These are phyloP conservation scores for Symbiotaphrina buchneri DNA, from an alignment of 495 filamentous ascomycete genomes.

Conservation along the genomic window DNA sequence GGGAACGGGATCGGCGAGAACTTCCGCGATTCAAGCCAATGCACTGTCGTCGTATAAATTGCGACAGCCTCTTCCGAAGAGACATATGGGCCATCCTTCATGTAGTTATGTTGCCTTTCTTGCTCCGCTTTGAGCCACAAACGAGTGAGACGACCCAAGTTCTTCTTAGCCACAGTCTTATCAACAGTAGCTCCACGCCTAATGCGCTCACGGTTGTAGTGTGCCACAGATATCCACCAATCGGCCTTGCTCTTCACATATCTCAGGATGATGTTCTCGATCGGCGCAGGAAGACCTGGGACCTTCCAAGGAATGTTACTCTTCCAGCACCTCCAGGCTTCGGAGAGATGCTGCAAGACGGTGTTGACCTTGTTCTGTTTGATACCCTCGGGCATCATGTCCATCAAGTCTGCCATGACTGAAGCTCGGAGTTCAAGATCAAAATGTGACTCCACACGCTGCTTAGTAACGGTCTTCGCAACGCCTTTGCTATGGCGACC, in stretches of 20 bases:
- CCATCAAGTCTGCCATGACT: constrained; percentile 97
- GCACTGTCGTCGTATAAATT: constrained; percentile 96
- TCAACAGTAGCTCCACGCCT: constrained; percentile 90
- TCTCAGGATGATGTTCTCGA: constrained; percentile 94
- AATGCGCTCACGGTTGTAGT: constrained; percentile 96
- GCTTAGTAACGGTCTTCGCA: constrained; percentile 97
- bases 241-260: constrained; percentile 99
- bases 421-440: constrained; percentile 94
- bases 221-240: constrained; percentile 98
- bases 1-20: constrained; percentile 98
- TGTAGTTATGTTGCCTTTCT: constrained; percentile 96
- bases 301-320: constrained; percentile 99
- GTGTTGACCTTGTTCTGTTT: constrained; percentile 99
- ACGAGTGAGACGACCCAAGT: constrained; percentile 80
- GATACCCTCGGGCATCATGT: constrained; percentile 99
- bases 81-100: constrained; percentile 98
- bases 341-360: constrained; percentile 87
- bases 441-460: constrained; percentile 96
- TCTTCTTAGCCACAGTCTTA: constrained; percentile 99
- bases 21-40: constrained; percentile 96
- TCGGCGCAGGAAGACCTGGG: constrained; percentile 82
- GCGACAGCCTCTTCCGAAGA: constrained; percentile 97
- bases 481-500: constrained; percentile 98
- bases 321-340: constrained; percentile 99
- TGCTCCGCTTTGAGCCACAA: constrained; percentile 98